Evolutionary conservation across 306 rosid species (phyloP), one percentile per base, ranked within the genome.

Genomic region (Quercus rubra): DNA sequence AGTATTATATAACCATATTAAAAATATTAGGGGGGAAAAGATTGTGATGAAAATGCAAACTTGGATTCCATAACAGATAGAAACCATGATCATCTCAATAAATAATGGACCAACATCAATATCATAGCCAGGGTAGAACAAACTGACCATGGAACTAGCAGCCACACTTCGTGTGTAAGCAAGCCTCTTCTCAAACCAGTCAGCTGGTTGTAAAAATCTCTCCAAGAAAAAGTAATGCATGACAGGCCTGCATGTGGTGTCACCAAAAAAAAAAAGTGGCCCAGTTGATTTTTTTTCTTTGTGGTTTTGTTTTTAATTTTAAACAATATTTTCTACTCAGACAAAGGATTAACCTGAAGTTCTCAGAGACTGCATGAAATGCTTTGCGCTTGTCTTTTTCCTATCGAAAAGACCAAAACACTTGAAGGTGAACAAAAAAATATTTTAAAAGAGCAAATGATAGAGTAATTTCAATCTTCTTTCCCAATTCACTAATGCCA

Each of bases 101-200:
- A 19, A 13, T 52, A 52, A 8, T 0, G 28, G 55, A 72, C 20
- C 41, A 27, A 35, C 20, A 17, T 33, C 25, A 77, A 57, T 19
- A 27, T 51, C 30, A 61, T 57, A 58, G 18, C 6, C 31, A 59
- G 85, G 59, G 68, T 61, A 74, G 25, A 84, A 79, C 79, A 71
- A 72, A 87, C 88, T 82, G 49, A 87, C 98, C 98, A 94, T 94
- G 80, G 97, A 94, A 86, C 98, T 94, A 70, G 97, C 89, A 78
- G 98, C 98, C 81, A 94, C 95, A 80, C 97, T 94, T 79, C 97
- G 83, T 15, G 97, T 86, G 80, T 91, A 92, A 27, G 97, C 93
- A 79, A 94, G 94, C 81, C 98, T 91, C 91, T 92, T 92, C 86
- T 92, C 97, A 87, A 92, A 92, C 98, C 98, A 94, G 80, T 92